Evolutionary conservation across 352 stramenopile genomes (phyloP), one percentile per base, ranked within the genome.

Genomic region (Pythium oligandrum): DNA sequence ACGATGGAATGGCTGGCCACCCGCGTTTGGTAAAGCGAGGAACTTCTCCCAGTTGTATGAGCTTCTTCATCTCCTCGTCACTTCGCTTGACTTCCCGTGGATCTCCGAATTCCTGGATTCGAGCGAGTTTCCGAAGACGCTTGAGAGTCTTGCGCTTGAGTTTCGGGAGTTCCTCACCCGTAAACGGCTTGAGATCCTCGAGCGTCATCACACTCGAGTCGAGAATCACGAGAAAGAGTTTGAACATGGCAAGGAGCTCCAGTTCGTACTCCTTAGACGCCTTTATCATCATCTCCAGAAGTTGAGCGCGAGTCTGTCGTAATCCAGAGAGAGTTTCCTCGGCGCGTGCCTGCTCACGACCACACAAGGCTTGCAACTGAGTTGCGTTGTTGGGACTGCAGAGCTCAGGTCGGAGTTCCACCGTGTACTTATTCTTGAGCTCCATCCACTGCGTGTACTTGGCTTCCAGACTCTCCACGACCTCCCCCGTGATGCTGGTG

Each of bases 81-180:
- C 64, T 57, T 11, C 77, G 67, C 36, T 70, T 70, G 10, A 77
- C 73, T 55, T 88, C 76, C 6, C 70, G 73, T 44, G 66, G 55
- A 45, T 88, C 78, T 2, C 81, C 78, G 4, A 65, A 51, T 42
- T 90, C 75, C 17, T 73, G 64, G 38, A 86, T 71, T 30, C 76
- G 70, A 26, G 64, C 77, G 30, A 78, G 26, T 52, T 91, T 91
- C 10, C 78, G 72, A 8, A 91, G 61, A 1, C 79, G 65, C 52
- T 85, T 86, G 17, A 91, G 73, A 10, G 78, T 83, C 55, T 91
- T 91, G 35, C 78, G 76, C 62, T 90, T 81, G n/a, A 63, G 51
- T 35, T 75, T 81, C 0, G 70, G 62, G 2, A 75, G 45, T 30
- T 78, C 61, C 36, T 83, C 68, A 3, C 71, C 68, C 17, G 49